Conservation (phyloP, 345 rosid species). For the Eucalyptus erythrocorys region DNA sequence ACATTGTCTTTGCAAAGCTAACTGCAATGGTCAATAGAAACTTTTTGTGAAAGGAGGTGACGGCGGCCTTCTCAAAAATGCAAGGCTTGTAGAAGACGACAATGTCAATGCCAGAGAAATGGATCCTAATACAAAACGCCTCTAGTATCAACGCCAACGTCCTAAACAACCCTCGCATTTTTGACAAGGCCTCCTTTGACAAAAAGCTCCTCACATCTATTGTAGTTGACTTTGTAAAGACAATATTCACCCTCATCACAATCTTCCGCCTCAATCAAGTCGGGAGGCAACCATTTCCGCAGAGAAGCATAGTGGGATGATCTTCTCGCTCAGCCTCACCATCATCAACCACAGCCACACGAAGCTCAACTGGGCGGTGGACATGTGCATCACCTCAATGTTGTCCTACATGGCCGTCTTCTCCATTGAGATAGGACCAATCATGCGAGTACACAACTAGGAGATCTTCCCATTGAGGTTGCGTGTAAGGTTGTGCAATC, state of each 20-base stretch:
- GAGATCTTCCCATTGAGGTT: not conserved
- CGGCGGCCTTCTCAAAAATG: not conserved
- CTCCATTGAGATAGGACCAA: not conserved
- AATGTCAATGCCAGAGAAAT: not conserved
- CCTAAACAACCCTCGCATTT: conserved; percentile 55
- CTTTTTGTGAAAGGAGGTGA: not conserved
- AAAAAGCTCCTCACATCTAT: conserved; percentile 19
- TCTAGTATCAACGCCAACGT: conserved; percentile 71
- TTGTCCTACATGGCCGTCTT: not conserved
- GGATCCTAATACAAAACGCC: conserved; percentile 33
- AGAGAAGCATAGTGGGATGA: not conserved
- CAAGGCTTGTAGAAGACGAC: not conserved
- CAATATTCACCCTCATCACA: not conserved
- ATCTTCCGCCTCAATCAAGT: not conserved
- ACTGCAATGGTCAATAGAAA: no score
- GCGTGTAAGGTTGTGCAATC: not conserved
- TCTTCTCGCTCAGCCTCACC: not conserved
- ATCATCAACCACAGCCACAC: not conserved
- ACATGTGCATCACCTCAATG: not conserved
- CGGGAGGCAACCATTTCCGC: not conserved
- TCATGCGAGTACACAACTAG: not conserved
- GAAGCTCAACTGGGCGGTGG: not conserved
- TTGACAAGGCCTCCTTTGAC: conserved; percentile 35
- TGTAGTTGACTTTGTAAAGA: not conserved
- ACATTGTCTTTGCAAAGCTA: not conserved